Evolutionary conservation across 768 basidiomycete genomes (phyloP), one percentile per base, ranked within the genome.

Genomic region (Suillus bovinus): DNA sequence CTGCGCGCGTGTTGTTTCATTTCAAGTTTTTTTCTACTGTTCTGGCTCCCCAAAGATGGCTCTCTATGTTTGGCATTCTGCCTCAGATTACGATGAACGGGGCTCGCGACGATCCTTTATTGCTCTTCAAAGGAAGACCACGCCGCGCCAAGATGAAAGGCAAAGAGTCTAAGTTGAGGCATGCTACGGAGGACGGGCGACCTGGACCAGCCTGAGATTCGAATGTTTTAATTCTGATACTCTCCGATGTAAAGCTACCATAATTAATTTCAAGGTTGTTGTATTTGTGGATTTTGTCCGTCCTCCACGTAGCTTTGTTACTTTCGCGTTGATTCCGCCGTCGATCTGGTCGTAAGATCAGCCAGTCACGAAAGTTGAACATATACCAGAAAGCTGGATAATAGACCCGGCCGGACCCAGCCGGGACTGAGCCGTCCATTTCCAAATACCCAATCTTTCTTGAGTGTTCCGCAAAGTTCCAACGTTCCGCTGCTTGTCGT

Each of bases 1-100:
- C 87, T 71, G 80, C 81, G 4, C 85, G 90, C 65, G 86, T 93
- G 87, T 78, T 88, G 55, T 86, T 89, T 71, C 90, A 92, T 70
- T 89, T 91, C 70, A 86, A 90, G 44, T n/a, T 91, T 88, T 74
- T 81, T 93, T 39, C 74, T 83, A 4, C 89, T 89, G 3, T 1
- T 24, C 27, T 20, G 33, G 2, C 33, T 33, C 33, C 79, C 58
- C 79, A 74, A 74, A 72, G 85, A 88, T 63, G 20, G 5, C 29
- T 16, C 27, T 17, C 27, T 3, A 17, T 27, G 27, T 49, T 29
- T 29, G 16, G 17, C 4, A 16, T 17, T 27, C 47, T 17, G 9
- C 17, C 27, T 27, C 27, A 33, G 33, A 16, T 16, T 14, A 47
- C 49, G 29, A 50, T 5, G 29, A 29, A 50, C 17, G 10, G 17